Conservation (phyloP, 2,329 filamentous ascomycete species). For the Pseudodiploospora longispora region DNA sequence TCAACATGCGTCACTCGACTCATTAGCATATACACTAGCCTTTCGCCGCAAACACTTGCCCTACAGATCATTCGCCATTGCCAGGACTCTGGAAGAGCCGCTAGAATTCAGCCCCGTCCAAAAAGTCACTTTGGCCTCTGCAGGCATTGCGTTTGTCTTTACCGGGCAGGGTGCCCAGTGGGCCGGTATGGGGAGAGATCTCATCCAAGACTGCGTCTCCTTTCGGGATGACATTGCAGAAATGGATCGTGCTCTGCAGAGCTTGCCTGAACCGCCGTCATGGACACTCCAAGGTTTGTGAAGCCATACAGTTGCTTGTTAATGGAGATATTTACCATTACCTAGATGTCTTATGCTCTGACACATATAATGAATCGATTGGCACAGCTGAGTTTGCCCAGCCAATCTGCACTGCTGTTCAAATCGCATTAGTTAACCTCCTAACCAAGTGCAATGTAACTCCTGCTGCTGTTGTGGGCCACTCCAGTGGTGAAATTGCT, state of each 20-base stretch:
- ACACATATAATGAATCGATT: slow-evolving; percentile 2
- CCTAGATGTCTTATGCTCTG: background rate
- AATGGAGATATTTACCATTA: background rate
- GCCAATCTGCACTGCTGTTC: slow-evolving; percentile 19
- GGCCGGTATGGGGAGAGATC: slow-evolving; percentile 21
- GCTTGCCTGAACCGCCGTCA: background rate
- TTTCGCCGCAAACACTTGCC: slow-evolving; percentile 15
- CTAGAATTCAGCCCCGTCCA: background rate
- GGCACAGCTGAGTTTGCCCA: slow-evolving; percentile 18
- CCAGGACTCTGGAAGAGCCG: background rate
- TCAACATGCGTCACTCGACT: slow-evolving; percentile 7
- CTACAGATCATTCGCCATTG: slow-evolving; percentile 3
- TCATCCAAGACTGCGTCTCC: slow-evolving; percentile 18
- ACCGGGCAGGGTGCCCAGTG: slow-evolving; percentile 24
- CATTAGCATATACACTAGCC: slow-evolving; percentile 1
- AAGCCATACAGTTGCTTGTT: background rate
- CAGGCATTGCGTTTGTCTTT: slow-evolving; percentile 14
- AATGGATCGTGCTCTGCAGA: slow-evolving; percentile 1
- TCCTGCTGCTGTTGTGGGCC: slow-evolving; percentile 32
- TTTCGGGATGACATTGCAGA: slow-evolving; percentile 19
- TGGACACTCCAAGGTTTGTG: background rate
- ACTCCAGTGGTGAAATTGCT: slow-evolving; percentile 42
- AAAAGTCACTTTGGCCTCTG: background rate
- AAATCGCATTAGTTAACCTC: slow-evolving; percentile 18
- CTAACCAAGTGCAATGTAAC: slow-evolving; percentile 20